Conservation (phyloP, 768 basidiomycete species). For the Tephrocybe rancida region DNA sequence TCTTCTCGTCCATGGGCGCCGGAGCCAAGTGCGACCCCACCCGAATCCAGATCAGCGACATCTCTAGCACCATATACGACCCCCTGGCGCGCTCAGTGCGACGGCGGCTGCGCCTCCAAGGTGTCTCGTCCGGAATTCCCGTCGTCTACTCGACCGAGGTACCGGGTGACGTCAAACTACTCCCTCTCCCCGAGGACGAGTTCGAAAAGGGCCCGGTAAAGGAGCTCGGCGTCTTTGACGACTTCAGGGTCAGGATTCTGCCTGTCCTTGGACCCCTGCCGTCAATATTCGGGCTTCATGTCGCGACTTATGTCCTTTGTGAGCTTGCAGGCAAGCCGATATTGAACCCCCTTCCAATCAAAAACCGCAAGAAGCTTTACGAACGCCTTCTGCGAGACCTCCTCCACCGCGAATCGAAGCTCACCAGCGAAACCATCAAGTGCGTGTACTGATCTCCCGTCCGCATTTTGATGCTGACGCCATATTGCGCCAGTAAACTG, state of each 20-base stretch:
- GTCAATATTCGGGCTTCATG: constrained; percentile 88
- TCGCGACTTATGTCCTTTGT: constrained; percentile 87
- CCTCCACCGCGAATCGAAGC: constrained; percentile 70
- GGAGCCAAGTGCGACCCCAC: constrained; percentile 95
- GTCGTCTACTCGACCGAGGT: constrained; percentile 97
- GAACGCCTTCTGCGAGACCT: constrained; percentile 78
- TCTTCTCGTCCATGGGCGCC: constrained; percentile 97
- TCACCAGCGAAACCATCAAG: constrained; percentile 65
- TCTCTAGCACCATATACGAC: constrained; percentile 91
- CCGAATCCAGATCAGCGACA: constrained; percentile 92
- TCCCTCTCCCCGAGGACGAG: constrained; percentile 91
- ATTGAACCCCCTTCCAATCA: constrained; percentile 80
- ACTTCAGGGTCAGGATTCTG: constrained; percentile 91
- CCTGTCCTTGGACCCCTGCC: constrained; percentile 88
- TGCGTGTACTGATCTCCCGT: constrained; percentile 29
- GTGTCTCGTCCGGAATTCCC: constrained; percentile 69
- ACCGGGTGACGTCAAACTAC: constrained; percentile 82
- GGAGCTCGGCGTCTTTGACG: constrained; percentile 88
- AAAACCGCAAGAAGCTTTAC: constrained; percentile 83
- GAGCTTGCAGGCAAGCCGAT: constrained; percentile 86
- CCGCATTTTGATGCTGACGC: background rate
- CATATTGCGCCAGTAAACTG: constrained; percentile 52
- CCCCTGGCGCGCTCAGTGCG: constrained; percentile 93
- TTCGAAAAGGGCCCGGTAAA: constrained; percentile 87
- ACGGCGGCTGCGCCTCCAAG: constrained; percentile 64